These are phyloP conservation scores for Suhomyces tanzawaensis DNA, from an alignment of 805 yeast species.

Conservation along the genomic window DNA sequence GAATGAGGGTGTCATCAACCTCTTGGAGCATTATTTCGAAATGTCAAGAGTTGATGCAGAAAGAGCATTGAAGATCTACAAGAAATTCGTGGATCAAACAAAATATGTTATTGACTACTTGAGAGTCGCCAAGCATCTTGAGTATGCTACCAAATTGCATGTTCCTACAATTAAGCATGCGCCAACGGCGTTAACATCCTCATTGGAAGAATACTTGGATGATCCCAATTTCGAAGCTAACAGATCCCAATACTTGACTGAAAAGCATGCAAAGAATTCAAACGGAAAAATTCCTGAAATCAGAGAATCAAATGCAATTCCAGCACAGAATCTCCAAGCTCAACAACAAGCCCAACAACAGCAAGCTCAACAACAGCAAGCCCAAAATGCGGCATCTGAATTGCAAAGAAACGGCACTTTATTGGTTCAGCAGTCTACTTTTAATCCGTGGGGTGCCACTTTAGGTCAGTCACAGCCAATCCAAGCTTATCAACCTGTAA, in stretches of 20 bases:
- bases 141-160: conserved; percentile 79
- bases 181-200: conserved; percentile 85
- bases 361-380: conserved; percentile 2
- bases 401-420: conserved; percentile 24
- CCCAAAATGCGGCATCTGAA: conserved; percentile 1
- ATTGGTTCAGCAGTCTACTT: conserved; percentile 37
- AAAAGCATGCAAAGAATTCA: conserved; percentile 37
- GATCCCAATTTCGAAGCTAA: conserved; percentile 84
- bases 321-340: conserved; percentile 2
- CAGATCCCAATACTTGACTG: conserved; percentile 73
- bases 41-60: conserved; percentile 84
- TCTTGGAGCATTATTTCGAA: conserved; percentile 93
- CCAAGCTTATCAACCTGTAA: conserved; percentile 10
- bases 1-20: conserved; percentile 93
- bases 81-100: conserved; percentile 80
- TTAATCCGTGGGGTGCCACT: conserved; percentile 39
- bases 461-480: conserved; percentile 14
- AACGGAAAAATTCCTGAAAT: conserved; percentile 14
- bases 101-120: conserved; percentile 83
- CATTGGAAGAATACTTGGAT: conserved; percentile 82
- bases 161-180: conserved; percentile 98
- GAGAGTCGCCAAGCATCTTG: conserved; percentile 85
- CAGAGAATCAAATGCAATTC: background rate
- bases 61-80: conserved; percentile 80
- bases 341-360: conserved; percentile 4